Evolutionary conservation across 768 basidiomycete genomes (phyloP), one percentile per base, ranked within the genome.

Genomic region (Macrolepiota dolichaula): DNA sequence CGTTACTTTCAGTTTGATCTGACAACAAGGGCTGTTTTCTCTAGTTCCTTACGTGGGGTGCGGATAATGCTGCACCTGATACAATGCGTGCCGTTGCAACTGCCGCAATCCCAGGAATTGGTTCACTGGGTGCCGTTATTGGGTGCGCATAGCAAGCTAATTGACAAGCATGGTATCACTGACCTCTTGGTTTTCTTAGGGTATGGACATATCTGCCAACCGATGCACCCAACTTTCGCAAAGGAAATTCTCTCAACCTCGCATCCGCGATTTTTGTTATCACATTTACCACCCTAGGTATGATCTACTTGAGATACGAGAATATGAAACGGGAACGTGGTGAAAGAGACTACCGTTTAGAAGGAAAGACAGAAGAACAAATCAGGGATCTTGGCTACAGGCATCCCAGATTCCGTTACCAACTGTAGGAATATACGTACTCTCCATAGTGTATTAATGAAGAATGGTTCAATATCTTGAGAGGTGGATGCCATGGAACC

Each of bases 11-110:
- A 15, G 19, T 15, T 35, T 7, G 15, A 1, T 13, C 24, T 51
- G 4, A 38, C 27, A 3, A 24, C 40, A 24, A 46, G 22, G 17
- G 11, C 4, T 32, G 3, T 10, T 32, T 32, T 32, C 3, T 42
- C 17, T 52, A 80, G 70, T 70, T 76, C 47, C 67, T 81, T 24
- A 72, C 77, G 4, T 81, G 81, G 81, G 80, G 70, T 17, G 77
- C 78, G 19, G 80, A 81, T 61, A 82, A 82, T 60, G 77, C 80
- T 2, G 77, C 79, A 0, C 81, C 80, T 1, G 79, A 81, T 62
- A 82, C 81, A 9, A 74, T 81, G 59, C 71, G 76, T 50, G 80
- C 79, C 2, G 76, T 81, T 13, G 74, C 74, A 1, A 77, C 77
- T 25, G 80, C 77, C 3, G 66, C 78, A 7, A 76, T 83, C 50